Conservation (phyloP, 352 stramenopile genomes). For the Thraustotheca clavata region DNA sequence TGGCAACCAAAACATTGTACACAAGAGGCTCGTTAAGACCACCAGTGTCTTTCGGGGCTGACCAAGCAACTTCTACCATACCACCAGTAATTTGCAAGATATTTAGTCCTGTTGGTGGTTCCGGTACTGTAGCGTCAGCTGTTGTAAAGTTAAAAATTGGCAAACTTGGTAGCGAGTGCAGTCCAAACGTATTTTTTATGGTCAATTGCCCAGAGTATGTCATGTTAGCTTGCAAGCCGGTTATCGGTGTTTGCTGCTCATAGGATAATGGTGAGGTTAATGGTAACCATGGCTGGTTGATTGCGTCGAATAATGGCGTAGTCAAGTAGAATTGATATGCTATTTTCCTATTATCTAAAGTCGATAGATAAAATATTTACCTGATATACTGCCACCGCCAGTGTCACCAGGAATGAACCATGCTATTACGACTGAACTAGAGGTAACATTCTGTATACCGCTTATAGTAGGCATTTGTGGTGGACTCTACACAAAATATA, state of each 20-base stretch:
- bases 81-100: conserved; percentile 29
- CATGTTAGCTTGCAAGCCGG: not conserved
- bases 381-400: not conserved
- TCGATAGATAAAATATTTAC: not conserved
- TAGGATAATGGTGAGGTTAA: not conserved
- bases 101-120: not conserved
- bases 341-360: not conserved
- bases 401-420: not conserved
- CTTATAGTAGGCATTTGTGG: not conserved
- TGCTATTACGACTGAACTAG: not conserved
- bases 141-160: conserved; percentile 5
- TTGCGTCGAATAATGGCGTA: not conserved
- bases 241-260: not conserved
- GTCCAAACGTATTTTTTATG: conserved; percentile 4
- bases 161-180: not conserved
- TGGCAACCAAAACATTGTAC: conserved; percentile 28
- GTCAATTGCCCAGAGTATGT: not conserved
- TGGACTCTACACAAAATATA: not conserved
- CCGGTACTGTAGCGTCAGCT: not conserved
- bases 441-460: not conserved
- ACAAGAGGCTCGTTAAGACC: conserved; percentile 23
- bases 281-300: not conserved
- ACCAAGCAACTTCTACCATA: conserved; percentile 36
- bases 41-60: conserved; percentile 32
- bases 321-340: too few relatives aligned